These are phyloP conservation scores for Flaveria linearis DNA, from an alignment of 129 eudicot genomes.

Conservation along the genomic window DNA sequence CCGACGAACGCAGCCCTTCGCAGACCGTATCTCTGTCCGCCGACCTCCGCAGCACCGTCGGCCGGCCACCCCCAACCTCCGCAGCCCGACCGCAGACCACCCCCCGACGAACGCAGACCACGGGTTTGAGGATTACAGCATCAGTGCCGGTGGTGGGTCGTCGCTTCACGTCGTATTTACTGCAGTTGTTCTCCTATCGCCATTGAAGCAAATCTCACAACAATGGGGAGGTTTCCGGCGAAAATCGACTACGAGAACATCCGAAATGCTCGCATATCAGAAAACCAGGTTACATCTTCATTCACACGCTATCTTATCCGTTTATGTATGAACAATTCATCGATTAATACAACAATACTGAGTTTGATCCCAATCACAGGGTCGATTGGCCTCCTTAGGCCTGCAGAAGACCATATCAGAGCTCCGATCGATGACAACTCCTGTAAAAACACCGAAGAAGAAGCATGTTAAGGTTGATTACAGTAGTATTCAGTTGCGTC, in stretches of 20 bases:
- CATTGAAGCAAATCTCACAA: slow-evolving; percentile 22
- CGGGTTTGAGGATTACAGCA: no score
- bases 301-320: not conserved
- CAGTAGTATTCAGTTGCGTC: slow-evolving; percentile 53
- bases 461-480: slow-evolving; percentile 38
- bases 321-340: not conserved
- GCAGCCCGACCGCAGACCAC: no score
- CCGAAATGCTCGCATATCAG: slow-evolving; percentile 62
- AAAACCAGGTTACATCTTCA: slow-evolving; percentile 53
- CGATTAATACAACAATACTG: not conserved
- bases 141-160: no score
- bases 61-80: no score
- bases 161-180: no score
- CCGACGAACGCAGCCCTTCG: no score
- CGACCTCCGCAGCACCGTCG: no score
- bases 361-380: slow-evolving; percentile 35
- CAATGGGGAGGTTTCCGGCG: slow-evolving; percentile 57
- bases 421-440: slow-evolving; percentile 48
- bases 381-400: slow-evolving; percentile 61
- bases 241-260: slow-evolving; percentile 55
- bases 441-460: slow-evolving; percentile 43
- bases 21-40: no score
- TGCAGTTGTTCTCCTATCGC: slow-evolving; percentile 8
- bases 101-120: no score
- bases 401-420: slow-evolving; percentile 59